Base-by-base conservation (phyloP, 345 rosid species). In the Combretum micranthum region DNA sequence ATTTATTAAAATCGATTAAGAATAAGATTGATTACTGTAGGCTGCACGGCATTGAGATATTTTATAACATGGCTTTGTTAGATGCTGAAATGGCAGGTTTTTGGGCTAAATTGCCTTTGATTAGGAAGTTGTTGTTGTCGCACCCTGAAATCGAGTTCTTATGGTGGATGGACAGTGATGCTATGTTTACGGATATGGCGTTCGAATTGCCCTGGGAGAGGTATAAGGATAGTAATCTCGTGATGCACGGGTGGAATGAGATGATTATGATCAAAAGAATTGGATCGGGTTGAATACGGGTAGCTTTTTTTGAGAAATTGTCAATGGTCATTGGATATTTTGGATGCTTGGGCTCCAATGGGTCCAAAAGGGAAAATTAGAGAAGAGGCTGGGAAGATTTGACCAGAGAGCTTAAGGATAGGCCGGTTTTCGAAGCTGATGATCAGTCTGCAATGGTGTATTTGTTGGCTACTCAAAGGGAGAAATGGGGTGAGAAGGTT, bases 81-180 rank as follows among this genome's bases (percentile, higher is more conserved):
- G 86, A 81, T 32, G 86, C 83, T 0, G 79, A 81, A 54, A 81
- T 78, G 86, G 81, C 83, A 1, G 83, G 86, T 11, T 81, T 81
- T 20, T 81, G 86, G 86, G 86, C 83, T 9, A 81, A 81, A 61
- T 71, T 81, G 43, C 86, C 86, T 0, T 56, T 81, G 74, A 81
- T 81, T 22, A 55, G 83, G 64, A 81, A 81, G 65, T 62, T 81
- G 6, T 53, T 81, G 45, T 23, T 78, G 12, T 81, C 83, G 13
- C 86, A 81, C 43, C 86, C 83, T 42, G 86, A 81, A 69, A 22
- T 78, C 1, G 86, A 81, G 77, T 81, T 81, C 59, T 61, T 81
- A 50, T 81, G 83, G 86, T 81, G 86, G 86, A 81, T 81, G 86
- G 86, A 81, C 20, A 75, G 79, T 69, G 86, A 81, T 54, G 86